These are phyloP conservation scores for Sequoiadendron giganteum DNA, from an alignment of 75 land plant genomes.

Conservation along the genomic window DNA sequence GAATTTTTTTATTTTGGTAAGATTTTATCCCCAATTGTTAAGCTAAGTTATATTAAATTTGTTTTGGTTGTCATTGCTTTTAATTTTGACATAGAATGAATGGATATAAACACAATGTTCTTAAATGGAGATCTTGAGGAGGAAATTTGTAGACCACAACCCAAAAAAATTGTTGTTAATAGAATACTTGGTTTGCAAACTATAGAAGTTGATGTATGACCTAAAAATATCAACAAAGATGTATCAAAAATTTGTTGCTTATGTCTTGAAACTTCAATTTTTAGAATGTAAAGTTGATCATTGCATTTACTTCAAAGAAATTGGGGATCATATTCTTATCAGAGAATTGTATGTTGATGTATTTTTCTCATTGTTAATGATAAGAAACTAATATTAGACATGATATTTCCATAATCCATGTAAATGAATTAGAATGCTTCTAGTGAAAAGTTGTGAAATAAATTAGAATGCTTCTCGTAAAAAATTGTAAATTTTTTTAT, in stretches of 20 bases:
- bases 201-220: neutral
- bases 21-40: neutral
- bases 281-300: neutral
- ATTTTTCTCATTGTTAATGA: too few species aligned
- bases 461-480: neutral
- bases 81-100: neutral
- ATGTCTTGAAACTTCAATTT: neutral
- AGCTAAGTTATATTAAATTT: neutral
- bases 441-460: neutral
- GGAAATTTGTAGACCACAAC: neutral
- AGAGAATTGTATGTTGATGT: neutral
- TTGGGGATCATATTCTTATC: neutral
- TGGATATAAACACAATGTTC: neutral
- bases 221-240: neutral
- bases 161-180: neutral
- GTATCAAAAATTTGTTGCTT: neutral
- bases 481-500: neutral
- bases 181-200: neutral
- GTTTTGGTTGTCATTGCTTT: neutral
- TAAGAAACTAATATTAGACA: too few species aligned
- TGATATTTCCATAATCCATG: too few species aligned
- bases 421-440: neutral
- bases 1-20: neutral
- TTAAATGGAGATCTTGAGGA: too few species aligned
- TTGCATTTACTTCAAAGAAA: neutral